Evolutionary conservation across 2,329 filamentous ascomycete genomes (phyloP).

Genomic region (Colletotrichum caudatum): DNA sequence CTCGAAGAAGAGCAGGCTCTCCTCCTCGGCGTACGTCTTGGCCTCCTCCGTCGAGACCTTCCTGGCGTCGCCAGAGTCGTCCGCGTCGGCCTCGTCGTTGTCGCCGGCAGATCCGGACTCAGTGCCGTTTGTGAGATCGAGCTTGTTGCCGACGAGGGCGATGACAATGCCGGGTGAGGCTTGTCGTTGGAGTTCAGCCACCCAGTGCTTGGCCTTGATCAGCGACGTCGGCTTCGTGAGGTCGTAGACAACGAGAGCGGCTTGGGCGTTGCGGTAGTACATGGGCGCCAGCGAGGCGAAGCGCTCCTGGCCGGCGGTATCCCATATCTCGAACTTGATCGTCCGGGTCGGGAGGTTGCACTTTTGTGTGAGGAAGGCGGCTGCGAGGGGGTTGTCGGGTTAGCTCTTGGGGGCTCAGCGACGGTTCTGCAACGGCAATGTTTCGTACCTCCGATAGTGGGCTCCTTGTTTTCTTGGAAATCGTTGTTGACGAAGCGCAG

Average conservation of each 20-base stretch:
- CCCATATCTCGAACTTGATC: slow-evolving; percentile 97
- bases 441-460: slow-evolving; percentile 91
- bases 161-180: slow-evolving; percentile 97
- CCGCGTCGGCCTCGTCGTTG: slow-evolving; percentile 65
- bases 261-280: slow-evolving; percentile 99
- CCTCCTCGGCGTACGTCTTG: slow-evolving; percentile 93
- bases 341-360: slow-evolving; percentile 94
- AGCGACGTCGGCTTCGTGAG: slow-evolving; percentile 96
- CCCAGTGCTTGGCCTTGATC: slow-evolving; percentile 98
- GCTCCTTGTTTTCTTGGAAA: slow-evolving; percentile 99
- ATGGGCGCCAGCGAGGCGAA: slow-evolving; percentile 97
- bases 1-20: slow-evolving; percentile 95
- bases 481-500: slow-evolving; percentile 99
- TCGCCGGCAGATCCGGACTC: slow-evolving; percentile 60
- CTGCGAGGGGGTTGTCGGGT: slow-evolving; percentile 59
- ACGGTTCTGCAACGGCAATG: slow-evolving; percentile 12
- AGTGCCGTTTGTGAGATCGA: slow-evolving; percentile 83
- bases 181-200: slow-evolving; percentile 95
- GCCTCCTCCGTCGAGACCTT: slow-evolving; percentile 94
- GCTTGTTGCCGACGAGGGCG: slow-evolving; percentile 95
- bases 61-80: slow-evolving; percentile 78
- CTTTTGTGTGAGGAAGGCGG: slow-evolving; percentile 98
- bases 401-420: slow-evolving; percentile 22
- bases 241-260: slow-evolving; percentile 97
- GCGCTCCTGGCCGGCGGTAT: slow-evolving; percentile 96